Percentiles rank a stretch among this genome's conserved stretches.
phyloP scores from a whole-genome alignment of 2,329 filamentous ascomycete genomes.

The Coniosporium tulheliwenetii region DNA sequence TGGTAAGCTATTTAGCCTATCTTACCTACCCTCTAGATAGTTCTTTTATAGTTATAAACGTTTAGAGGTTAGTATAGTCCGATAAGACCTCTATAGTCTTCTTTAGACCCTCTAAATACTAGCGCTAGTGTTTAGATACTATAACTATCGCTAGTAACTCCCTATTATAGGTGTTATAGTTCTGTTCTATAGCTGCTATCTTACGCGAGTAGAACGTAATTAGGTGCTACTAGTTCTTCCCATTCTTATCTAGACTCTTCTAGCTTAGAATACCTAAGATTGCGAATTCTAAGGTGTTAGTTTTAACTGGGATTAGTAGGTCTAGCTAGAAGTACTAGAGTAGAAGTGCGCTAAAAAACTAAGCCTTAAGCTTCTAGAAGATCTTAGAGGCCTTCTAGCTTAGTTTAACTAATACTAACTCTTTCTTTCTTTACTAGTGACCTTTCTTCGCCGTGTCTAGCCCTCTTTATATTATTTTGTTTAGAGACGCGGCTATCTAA shows the following conservation, averaged over 20 bases:
- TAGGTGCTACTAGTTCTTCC: background rate
- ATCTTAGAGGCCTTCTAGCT: no score
- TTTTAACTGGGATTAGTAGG: no score
- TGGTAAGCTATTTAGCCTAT: background rate
- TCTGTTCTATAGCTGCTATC: background rate
- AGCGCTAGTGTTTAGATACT: background rate
- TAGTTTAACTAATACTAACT: no score
- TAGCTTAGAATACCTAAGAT: no score
- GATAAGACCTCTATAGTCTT: background rate
- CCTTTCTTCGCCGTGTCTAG: background rate
- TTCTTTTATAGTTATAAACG: background rate
- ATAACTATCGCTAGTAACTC: background rate
- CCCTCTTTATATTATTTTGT: background rate
- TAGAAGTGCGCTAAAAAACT: no score
- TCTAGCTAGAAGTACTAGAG: background rate
- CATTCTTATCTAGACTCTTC: no score
- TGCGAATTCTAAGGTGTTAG: no score
- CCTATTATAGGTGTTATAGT: background rate
- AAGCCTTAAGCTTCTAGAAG: no score
- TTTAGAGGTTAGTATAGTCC: background rate
- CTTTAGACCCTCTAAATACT: background rate
- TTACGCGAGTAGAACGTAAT: conserved; percentile 1
- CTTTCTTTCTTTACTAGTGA: background rate
- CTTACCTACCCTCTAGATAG: background rate
- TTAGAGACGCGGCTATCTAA: background rate